Evolutionary conservation across 2,329 filamentous ascomycete species (phyloP).

Genomic region (Byssoonygena ceratinophila): DNA sequence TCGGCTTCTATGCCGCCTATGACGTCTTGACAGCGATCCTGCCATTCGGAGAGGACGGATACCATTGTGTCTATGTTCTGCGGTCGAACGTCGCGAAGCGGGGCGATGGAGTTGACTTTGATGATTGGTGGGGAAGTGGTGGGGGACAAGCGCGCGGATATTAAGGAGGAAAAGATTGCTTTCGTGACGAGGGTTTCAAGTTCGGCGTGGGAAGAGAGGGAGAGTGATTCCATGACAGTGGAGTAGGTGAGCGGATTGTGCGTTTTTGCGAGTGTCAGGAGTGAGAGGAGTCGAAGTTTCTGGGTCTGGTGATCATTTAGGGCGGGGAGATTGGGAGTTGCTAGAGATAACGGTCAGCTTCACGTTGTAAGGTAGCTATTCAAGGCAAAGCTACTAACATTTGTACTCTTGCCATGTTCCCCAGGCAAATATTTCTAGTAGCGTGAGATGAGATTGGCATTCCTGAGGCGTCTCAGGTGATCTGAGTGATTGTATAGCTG

Average conservation of each 20-base stretch:
- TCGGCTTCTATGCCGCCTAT: slow-evolving; percentile 66
- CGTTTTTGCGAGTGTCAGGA: slow-evolving; percentile 67
- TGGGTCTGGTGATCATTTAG: slow-evolving; percentile 62
- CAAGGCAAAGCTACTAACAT: slow-evolving; percentile 34
- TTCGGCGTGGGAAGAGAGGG: slow-evolving; percentile 54
- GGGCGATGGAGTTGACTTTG: slow-evolving; percentile 66
- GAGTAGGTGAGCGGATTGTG: slow-evolving; percentile 60
- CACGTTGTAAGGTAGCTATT: not conserved
- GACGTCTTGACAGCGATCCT: slow-evolving; percentile 62
- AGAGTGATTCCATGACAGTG: slow-evolving; percentile 55
- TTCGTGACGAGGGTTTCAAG: slow-evolving; percentile 80
- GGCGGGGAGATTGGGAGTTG: slow-evolving; percentile 51
- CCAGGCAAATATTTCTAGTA: slow-evolving; percentile 84
- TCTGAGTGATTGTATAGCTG: slow-evolving; percentile 64
- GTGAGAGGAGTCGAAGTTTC: slow-evolving; percentile 84
- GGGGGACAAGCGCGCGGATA: slow-evolving; percentile 76
- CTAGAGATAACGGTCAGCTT: slow-evolving; percentile 25
- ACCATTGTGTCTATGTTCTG: slow-evolving; percentile 60
- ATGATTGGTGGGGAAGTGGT: slow-evolving; percentile 67
- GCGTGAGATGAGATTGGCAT: slow-evolving; percentile 51
- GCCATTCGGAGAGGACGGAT: slow-evolving; percentile 60
- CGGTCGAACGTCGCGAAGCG: slow-evolving; percentile 74
- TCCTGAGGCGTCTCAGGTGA: slow-evolving; percentile 47
- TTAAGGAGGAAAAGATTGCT: slow-evolving; percentile 74
- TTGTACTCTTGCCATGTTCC: slow-evolving; percentile 76